Percentiles rank a stretch among this genome's conserved stretches.
Evolutionary conservation across 192 early-diverging fungal genomes (phyloP).

Genomic region (Backusella sp.): DNA sequence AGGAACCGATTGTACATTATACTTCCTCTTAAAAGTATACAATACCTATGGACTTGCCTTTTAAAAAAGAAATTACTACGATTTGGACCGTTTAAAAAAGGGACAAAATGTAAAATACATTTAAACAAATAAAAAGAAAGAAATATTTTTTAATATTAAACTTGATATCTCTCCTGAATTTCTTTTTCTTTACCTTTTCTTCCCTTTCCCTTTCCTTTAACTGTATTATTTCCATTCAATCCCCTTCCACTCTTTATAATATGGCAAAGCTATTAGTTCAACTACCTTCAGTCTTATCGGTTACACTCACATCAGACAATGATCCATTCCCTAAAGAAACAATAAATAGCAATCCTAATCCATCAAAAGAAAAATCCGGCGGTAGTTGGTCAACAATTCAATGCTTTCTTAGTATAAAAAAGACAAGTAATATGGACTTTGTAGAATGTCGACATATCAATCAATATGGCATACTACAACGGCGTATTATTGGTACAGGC

Average conservation of each 20-base stretch:
- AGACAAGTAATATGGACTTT: background rate
- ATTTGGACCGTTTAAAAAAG: slow-evolving; percentile 8
- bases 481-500: slow-evolving; percentile 69
- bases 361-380: background rate
- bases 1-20: background rate
- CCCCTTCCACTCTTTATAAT: background rate
- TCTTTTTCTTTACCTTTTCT: background rate
- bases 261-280: background rate
- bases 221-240: background rate
- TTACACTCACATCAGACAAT: background rate
- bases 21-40: background rate
- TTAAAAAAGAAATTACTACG: background rate
- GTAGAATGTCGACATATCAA: slow-evolving; percentile 2
- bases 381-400: background rate
- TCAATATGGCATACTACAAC: slow-evolving; percentile 11
- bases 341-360: background rate
- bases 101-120: slow-evolving; percentile 6
- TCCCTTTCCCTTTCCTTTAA: background rate
- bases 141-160: background rate
- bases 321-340: background rate
- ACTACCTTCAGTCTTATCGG: background rate
- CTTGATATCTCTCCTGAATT: background rate
- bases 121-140: background rate
- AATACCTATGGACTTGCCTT: background rate
- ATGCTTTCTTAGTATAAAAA: background rate